phyloP scores from a whole-genome alignment of 2,329 filamentous ascomycete species.

The Corinectria fuckeliana region DNA sequence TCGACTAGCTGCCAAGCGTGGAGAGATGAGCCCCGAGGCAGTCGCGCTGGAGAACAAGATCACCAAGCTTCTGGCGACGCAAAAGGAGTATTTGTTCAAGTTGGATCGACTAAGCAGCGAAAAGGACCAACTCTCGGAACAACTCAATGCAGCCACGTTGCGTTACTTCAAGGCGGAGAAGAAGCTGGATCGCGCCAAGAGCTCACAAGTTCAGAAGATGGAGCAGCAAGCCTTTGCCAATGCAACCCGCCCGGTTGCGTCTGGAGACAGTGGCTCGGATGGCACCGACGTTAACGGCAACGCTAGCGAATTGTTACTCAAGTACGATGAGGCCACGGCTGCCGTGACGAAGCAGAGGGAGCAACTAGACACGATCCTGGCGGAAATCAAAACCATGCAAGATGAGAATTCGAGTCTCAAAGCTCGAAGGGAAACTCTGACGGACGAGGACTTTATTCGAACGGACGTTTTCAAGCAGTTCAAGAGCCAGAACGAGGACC shows the following conservation, averaged over 20 bases:
- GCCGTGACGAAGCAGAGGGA: constrained; percentile 84
- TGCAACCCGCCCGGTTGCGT: constrained; percentile 56
- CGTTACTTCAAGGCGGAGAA: constrained; percentile 96
- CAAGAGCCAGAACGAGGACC: constrained; percentile 88
- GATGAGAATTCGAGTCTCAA: constrained; percentile 81
- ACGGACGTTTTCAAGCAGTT: constrained; percentile 94
- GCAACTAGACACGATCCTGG: constrained; percentile 79
- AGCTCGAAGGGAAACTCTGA: constrained; percentile 70
- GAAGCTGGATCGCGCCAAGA: constrained; percentile 88
- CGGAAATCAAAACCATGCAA: constrained; percentile 75
- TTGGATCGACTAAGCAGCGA: constrained; percentile 77
- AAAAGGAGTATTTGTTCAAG: constrained; percentile 82
- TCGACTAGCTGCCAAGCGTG: constrained; percentile 58
- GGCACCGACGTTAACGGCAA: constrained; percentile 60
- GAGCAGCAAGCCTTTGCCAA: constrained; percentile 87
- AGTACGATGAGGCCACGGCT: constrained; percentile 79
- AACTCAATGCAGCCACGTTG: constrained; percentile 85
- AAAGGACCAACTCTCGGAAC: constrained; percentile 84
- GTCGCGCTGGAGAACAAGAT: constrained; percentile 77
- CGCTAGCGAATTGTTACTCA: constrained; percentile 72
- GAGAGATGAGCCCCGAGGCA: constrained; percentile 69
- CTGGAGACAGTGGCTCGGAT: constrained; percentile 56
- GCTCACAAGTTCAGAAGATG: constrained; percentile 86
- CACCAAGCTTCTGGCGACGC: constrained; percentile 74
- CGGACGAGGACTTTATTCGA: constrained; percentile 92